Evolutionary conservation across 768 basidiomycete genomes (phyloP).

Genomic region (Russula griseocarnosa): DNA sequence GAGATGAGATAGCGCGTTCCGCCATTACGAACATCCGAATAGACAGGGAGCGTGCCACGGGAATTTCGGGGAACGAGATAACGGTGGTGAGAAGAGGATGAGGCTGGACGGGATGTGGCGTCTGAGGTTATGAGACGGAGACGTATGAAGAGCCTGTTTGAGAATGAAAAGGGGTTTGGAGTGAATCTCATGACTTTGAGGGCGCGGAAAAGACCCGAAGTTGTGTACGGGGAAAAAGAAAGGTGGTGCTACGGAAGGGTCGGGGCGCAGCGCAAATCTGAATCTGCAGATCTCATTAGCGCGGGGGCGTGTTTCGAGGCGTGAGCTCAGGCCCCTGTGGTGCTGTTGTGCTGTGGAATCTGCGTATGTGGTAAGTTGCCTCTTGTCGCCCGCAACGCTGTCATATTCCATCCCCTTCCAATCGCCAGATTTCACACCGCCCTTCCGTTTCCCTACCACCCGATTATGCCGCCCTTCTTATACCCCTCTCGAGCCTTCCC

Average conservation of each 20-base stretch:
- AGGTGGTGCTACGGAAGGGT: background rate
- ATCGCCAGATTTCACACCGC: conserved; percentile 27
- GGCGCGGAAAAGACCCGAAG: too few relatives aligned
- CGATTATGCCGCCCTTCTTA: conserved; percentile 27
- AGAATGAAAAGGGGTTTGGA: background rate
- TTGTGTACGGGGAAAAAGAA: too few relatives aligned
- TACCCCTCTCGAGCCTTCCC: conserved; percentile 21
- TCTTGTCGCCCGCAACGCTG: conserved; percentile 19
- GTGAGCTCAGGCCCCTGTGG: conserved; percentile 8
- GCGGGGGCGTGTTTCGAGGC: conserved; percentile 19
- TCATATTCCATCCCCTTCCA: conserved; percentile 7
- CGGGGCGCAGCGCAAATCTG: background rate
- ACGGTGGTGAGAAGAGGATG: conserved; percentile 15
- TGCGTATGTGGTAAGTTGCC: background rate
- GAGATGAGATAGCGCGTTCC: conserved; percentile 55
- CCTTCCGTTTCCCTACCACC: conserved; percentile 25
- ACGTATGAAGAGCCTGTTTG: background rate
- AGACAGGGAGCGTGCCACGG: conserved; percentile 67
- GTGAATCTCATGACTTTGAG: conserved; percentile 10
- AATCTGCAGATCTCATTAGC: conserved; percentile 11
- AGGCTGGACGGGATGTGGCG: conserved; percentile 8
- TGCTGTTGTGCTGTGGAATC: background rate
- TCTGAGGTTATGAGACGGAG: conserved; percentile 17
- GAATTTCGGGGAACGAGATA: conserved; percentile 68
- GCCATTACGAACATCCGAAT: conserved; percentile 66